Percentiles rank a stretch among this genome's conserved stretches.
Conservation (phyloP, 441 rosid species). For the Adansonia gregorii region DNA sequence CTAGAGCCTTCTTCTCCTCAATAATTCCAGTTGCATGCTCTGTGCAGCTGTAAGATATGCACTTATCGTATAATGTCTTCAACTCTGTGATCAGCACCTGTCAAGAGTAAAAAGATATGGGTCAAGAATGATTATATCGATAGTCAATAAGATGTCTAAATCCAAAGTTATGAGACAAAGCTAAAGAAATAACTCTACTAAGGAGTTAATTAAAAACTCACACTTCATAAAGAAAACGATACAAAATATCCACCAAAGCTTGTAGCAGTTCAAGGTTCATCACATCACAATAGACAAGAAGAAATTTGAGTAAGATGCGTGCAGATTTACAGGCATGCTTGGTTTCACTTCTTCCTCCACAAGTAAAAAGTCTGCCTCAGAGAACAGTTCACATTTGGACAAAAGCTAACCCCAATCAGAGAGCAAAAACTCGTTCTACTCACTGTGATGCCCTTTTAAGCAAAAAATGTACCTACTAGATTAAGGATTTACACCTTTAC, state of each 20-base stretch:
- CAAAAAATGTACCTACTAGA: constrained; percentile 1
- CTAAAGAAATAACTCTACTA: background rate
- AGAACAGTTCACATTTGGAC: background rate
- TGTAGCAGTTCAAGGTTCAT: background rate
- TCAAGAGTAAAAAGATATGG: background rate
- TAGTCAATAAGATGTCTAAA: background rate
- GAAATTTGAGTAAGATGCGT: background rate
- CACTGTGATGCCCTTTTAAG: background rate
- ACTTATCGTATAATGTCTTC: constrained; percentile 60
- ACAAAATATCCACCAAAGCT: background rate
- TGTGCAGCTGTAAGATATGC: constrained; percentile 86
- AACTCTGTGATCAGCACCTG: constrained; percentile 68
- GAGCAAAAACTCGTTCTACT: background rate
- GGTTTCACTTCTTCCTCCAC: constrained; percentile 7
- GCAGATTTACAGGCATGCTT: constrained; percentile 8
- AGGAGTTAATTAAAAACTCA: background rate
- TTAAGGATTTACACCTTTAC: constrained; percentile 5
- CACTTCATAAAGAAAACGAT: background rate
- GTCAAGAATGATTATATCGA: background rate
- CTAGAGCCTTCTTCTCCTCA: constrained; percentile 80
- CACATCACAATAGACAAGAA: background rate
- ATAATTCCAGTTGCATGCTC: constrained; percentile 90
- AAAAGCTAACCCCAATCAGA: background rate
- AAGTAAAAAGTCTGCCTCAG: background rate
- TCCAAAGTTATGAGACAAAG: background rate